Evolutionary conservation across 805 yeast genomes (phyloP).

Genomic region (Kluyveromyces starmeri): DNA sequence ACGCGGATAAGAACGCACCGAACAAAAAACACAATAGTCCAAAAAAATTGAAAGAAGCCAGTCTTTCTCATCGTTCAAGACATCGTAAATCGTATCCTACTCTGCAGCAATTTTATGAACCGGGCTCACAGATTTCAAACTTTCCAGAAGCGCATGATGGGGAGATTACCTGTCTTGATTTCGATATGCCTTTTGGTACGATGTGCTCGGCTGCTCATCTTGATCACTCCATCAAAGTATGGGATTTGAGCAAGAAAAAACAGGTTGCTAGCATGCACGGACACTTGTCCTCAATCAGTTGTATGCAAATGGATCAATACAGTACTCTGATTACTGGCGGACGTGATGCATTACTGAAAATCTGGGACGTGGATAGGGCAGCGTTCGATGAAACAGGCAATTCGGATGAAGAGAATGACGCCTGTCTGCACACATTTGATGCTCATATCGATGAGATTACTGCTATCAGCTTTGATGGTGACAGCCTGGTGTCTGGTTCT

Average conservation of each 20-base stretch:
- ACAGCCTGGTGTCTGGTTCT: constrained; percentile 58
- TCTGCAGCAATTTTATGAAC: constrained; percentile 51
- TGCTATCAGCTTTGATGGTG: constrained; percentile 46
- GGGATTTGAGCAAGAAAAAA: constrained; percentile 63
- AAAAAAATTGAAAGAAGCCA: constrained; percentile 17
- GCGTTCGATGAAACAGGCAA: constrained; percentile 14
- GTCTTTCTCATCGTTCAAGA: constrained; percentile 22
- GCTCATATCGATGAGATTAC: constrained; percentile 63
- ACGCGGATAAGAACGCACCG: constrained; percentile 14
- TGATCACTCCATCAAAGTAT: constrained; percentile 71
- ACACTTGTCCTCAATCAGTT: constrained; percentile 48
- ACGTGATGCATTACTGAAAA: constrained; percentile 49
- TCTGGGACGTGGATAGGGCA: constrained; percentile 45
- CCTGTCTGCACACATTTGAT: constrained; percentile 43
- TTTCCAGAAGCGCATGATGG: constrained; percentile 43
- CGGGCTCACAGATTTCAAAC: constrained; percentile 46
- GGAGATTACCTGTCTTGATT: constrained; percentile 49
- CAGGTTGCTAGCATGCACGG: constrained; percentile 48
- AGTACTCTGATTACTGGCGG: constrained; percentile 43
- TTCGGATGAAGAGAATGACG: constrained; percentile 15
- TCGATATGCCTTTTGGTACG: constrained; percentile 67
- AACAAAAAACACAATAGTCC: constrained; percentile 10
- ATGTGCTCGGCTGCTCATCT: constrained; percentile 62
- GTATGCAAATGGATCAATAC: constrained; percentile 51
- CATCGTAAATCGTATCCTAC: constrained; percentile 50